Base-by-base conservation (phyloP, 2,329 filamentous ascomycete genomes). In the Davidsoniella australis region DNA sequence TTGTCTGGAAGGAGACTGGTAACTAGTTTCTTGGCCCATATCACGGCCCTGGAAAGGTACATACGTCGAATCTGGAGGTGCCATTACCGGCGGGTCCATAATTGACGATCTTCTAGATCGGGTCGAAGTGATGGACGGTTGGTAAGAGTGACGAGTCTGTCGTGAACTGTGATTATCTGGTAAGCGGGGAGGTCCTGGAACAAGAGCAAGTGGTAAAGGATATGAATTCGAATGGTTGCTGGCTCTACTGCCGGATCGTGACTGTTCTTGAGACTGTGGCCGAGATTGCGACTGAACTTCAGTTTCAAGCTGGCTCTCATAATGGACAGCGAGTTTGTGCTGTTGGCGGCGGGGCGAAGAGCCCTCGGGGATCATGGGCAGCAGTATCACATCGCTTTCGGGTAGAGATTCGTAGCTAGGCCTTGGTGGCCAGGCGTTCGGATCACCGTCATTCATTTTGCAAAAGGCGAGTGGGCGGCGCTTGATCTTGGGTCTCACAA, bases 41-140 rank as follows among this genome's bases (percentile, higher is more conserved):
- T 67, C 68, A 49, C 66, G 62, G 38, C 67, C 65, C 36, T 69
- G 69, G 55, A 75, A 82, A 14, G 72, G 69, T 8, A 71, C 60
- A 57, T 82, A 85, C 4, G 77, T 72, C 1, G 73, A 70, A 55
- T 84, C 80, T 36, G 76, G 72, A 3, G 78, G 75, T 4, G 71
- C 71, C 60, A 82, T 78, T 53, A 69, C 66, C 2, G 73, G 72
- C 3, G 75, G 72, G 47, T 81, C 79, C 48, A 71, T 63, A 51
- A 76, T 67, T 7, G 73, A 76, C 20, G 66, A 68, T 14, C 62
- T 61, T 51, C 65, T 61, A 23, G 69, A 67, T 51, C 64, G 64
- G 12, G 61, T 63, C 9, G 73, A 75, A 47, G 66, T 63, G 52
- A 73, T 61, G 33, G 72, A 76, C 2, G 72, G 66, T 54, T 75